These are phyloP conservation scores for Curvularia sp. DNA, from an alignment of 2,329 filamentous ascomycete genomes.

Conservation along the genomic window DNA sequence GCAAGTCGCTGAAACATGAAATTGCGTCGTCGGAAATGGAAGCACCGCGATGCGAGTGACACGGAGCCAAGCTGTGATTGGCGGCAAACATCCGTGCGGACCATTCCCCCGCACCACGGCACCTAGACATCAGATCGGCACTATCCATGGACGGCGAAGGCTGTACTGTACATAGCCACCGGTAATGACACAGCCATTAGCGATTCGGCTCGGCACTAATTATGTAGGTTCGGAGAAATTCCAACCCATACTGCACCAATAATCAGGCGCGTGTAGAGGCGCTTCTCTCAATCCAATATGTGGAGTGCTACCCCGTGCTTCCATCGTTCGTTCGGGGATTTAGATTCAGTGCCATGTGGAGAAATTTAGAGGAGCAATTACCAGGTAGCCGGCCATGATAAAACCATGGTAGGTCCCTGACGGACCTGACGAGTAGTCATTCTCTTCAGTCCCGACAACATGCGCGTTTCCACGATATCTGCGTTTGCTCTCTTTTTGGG, in stretches of 20 bases:
- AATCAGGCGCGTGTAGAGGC: conserved; percentile 1
- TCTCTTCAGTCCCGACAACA: conserved; percentile 1
- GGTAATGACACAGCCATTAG: conserved; percentile 4
- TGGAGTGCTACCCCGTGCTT: conserved; percentile 15
- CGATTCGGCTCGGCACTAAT: not conserved
- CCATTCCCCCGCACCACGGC: not conserved
- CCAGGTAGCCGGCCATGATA: conserved; percentile 1
- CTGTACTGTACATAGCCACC: conserved; percentile 7
- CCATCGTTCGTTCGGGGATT: conserved; percentile 1
- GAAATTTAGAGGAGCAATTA: not conserved
- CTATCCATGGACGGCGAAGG: not conserved
- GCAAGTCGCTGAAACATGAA: not conserved
- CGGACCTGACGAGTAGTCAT: not conserved
- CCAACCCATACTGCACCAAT: conserved; percentile 23
- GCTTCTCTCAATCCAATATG: conserved; percentile 7
- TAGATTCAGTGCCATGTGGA: conserved; percentile 3
- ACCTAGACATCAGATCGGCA: not conserved
- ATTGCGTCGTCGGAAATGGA: not conserved
- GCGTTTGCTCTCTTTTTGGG: conserved; percentile 5
- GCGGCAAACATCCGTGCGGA: not conserved
- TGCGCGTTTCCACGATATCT: conserved; percentile 11
- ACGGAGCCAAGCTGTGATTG: not conserved
- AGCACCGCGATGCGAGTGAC: not conserved
- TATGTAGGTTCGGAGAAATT: conserved; percentile 18
- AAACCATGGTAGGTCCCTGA: not conserved